Evolutionary conservation across 2,329 filamentous ascomycete genomes (phyloP).

Genomic region (Zelopaecilomyces penicillatus): DNA sequence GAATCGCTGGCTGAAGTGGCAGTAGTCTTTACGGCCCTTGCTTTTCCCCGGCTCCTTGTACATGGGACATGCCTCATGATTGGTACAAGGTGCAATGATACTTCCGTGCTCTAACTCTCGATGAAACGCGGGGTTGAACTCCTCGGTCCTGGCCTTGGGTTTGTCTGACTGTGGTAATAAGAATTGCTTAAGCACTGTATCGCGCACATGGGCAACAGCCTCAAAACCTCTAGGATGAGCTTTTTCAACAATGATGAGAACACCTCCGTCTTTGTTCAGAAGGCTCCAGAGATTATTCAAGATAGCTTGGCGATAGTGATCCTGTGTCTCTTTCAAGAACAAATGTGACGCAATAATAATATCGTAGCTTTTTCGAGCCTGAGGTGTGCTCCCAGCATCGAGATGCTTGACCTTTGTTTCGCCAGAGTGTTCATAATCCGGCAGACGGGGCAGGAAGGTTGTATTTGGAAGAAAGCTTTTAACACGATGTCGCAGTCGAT

Average conservation of each 20-base stretch:
- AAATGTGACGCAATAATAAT: constrained; percentile 83
- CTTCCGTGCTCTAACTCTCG: constrained; percentile 50
- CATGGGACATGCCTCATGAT: constrained; percentile 83
- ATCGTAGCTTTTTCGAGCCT: constrained; percentile 71
- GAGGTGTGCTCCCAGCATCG: constrained; percentile 46
- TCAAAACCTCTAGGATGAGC: constrained; percentile 89
- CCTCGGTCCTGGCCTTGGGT: constrained; percentile 22
- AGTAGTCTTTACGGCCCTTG: constrained; percentile 76
- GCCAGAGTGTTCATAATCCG: constrained; percentile 67
- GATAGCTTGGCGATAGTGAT: constrained; percentile 67
- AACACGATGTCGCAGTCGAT: constrained; percentile 64
- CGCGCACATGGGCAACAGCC: constrained; percentile 74
- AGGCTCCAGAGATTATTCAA: constrained; percentile 86
- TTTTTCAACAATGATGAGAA: constrained; percentile 84
- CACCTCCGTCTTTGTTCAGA: constrained; percentile 72
- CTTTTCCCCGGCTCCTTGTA: constrained; percentile 64
- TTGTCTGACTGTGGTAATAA: constrained; percentile 46
- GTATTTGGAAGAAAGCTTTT: constrained; percentile 78
- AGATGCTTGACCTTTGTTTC: constrained; percentile 50
- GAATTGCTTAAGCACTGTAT: constrained; percentile 67
- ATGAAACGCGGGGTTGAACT: constrained; percentile 30
- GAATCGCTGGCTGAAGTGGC: constrained; percentile 84
- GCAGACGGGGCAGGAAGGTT: constrained; percentile 84
- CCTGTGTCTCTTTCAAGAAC: constrained; percentile 67
- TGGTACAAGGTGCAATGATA: constrained; percentile 74